Percentiles rank a stretch among this genome's conserved stretches.
phyloP scores from a whole-genome alignment of 148 eudicot genomes.

The Rhododendron simsii region DNA sequence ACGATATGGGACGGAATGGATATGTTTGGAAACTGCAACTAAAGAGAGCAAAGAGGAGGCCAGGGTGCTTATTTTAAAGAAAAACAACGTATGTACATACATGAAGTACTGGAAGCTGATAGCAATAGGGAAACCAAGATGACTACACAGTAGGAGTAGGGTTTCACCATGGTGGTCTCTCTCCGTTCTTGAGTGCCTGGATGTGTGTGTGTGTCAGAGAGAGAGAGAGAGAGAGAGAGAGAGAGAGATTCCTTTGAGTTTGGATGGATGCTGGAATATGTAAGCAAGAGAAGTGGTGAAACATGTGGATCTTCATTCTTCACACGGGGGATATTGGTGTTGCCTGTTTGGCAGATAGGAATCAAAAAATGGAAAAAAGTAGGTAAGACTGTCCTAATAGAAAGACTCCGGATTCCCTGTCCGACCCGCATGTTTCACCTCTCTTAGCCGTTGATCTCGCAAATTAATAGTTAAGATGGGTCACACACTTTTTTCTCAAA shows the following conservation, averaged over 20 bases:
- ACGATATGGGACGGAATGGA: not conserved
- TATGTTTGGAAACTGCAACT: too few species aligned
- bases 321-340: not conserved
- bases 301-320: not conserved
- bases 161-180: not conserved
- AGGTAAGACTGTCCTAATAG: not conserved
- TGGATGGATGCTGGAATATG: not conserved
- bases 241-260: conserved; percentile 2
- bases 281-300: not conserved
- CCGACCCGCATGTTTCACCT: too few species aligned
- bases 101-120: not conserved
- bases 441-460: too few species aligned
- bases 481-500: too few species aligned
- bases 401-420: too few species aligned
- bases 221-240: not conserved
- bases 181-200: not conserved
- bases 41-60: not conserved
- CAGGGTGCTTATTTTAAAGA: not conserved
- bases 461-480: too few species aligned
- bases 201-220: not conserved
- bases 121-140: not conserved
- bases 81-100: not conserved
- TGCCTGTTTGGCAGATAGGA: conserved; percentile 1
- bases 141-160: not conserved
- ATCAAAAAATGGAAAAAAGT: not conserved